phyloP scores from a whole-genome alignment of 2,329 filamentous ascomycete species.

The Cyclaneusma minus region DNA sequence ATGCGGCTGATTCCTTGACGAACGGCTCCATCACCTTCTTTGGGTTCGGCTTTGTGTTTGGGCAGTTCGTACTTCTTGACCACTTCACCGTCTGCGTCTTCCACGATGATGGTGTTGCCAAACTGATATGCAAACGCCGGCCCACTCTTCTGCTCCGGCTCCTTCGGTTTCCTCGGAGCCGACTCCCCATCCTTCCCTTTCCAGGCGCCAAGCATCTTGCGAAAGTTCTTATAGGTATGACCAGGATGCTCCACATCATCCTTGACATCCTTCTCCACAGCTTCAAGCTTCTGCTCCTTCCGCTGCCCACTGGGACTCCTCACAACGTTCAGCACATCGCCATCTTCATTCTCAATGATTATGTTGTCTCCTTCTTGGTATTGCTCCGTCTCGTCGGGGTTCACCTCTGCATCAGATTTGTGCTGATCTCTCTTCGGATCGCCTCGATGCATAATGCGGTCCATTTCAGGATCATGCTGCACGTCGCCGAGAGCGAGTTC shows the following conservation, averaged over 20 bases:
- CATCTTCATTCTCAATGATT: slow-evolving; percentile 72
- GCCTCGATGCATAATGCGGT: slow-evolving; percentile 16
- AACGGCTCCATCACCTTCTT: slow-evolving; percentile 4
- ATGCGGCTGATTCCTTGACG: slow-evolving; percentile 13
- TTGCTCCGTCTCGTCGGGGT: slow-evolving; percentile 37
- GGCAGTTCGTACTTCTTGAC: slow-evolving; percentile 72
- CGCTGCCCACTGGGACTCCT: slow-evolving; percentile 20
- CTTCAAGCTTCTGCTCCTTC: slow-evolving; percentile 25
- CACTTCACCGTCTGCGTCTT: slow-evolving; percentile 76
- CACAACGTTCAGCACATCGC: slow-evolving; percentile 64
- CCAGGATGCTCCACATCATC: slow-evolving; percentile 20
- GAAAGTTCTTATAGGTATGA: slow-evolving; percentile 10
- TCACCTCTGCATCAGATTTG: slow-evolving; percentile 14
- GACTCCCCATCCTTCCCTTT: slow-evolving; percentile 22
- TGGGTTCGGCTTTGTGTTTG: slow-evolving; percentile 25
- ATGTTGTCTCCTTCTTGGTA: slow-evolving; percentile 71
- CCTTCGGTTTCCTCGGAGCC: slow-evolving; percentile 17
- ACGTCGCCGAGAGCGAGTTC: slow-evolving; percentile 14
- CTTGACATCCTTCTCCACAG: slow-evolving; percentile 22
- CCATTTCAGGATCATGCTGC: slow-evolving; percentile 20
- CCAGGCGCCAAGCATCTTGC: slow-evolving; percentile 17
- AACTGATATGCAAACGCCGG: slow-evolving; percentile 77
- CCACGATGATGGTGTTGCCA: slow-evolving; percentile 75
- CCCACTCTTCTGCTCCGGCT: slow-evolving; percentile 38
- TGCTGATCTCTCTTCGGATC: slow-evolving; percentile 18